Evolutionary conservation across 2,329 filamentous ascomycete genomes (phyloP).

Genomic region (Diaporthe citrichinensis): DNA sequence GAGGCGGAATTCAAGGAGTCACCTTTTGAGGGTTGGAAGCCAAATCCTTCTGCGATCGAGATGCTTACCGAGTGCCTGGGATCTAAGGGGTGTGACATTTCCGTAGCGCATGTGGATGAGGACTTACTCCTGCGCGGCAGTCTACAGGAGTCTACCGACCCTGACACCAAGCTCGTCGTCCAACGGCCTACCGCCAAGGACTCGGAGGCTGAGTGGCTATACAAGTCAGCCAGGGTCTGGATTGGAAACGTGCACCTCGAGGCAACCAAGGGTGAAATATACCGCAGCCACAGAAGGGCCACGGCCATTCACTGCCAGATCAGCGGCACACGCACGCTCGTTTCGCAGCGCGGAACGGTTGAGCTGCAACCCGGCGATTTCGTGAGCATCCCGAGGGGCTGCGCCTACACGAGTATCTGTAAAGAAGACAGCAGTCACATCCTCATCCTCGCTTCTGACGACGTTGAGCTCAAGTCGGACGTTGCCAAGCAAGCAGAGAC

Average conservation of each 20-base stretch:
- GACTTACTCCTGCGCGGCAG: background rate
- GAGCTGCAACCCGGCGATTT: background rate
- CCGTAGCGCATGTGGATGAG: background rate
- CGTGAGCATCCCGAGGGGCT: background rate
- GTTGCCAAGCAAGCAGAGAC: background rate
- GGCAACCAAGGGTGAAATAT: background rate
- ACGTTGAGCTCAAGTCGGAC: background rate
- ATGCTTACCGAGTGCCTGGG: background rate
- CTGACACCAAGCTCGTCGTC: background rate
- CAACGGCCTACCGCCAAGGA: background rate
- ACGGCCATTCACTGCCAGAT: background rate
- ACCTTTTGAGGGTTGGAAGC: background rate
- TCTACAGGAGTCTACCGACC: background rate
- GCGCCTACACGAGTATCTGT: background rate
- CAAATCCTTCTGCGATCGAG: background rate
- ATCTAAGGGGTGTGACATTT: background rate
- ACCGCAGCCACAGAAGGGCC: background rate
- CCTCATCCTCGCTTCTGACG: background rate
- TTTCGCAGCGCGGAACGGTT: background rate
- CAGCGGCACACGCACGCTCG: background rate
- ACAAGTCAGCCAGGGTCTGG: background rate
- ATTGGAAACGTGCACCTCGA: background rate
- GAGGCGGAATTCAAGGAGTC: background rate
- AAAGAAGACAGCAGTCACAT: background rate
- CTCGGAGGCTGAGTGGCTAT: constrained; percentile 2